Base-by-base conservation (phyloP, 1,284 basidiomycete genomes). In the Uromyces viciae-fabae region DNA sequence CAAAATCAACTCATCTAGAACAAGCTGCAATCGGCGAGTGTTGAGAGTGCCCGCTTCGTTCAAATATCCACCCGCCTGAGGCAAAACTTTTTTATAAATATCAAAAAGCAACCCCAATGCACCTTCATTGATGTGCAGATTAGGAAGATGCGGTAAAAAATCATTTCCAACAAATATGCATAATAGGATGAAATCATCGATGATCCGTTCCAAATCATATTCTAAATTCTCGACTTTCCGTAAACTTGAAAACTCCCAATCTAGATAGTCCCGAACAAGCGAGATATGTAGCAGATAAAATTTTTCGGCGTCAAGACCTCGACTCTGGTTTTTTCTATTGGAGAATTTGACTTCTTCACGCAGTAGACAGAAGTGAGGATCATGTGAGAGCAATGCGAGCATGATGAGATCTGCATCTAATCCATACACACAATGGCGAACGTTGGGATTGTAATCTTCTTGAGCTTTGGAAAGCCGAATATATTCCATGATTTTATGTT, bases 401-500 rank as follows among this genome's bases (percentile, higher is more conserved):
- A 99, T 99, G 87, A 99, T 94, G 82, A 99, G 88, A 88, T 99
- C 97, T 74, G 97, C 97, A 86, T 99, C 97, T 49, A 99, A 91
- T 62, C 97, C 97, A 87, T 99, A 99, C 80, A 99, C 88, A 87
- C 97, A 99, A 87, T 99, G 97, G 83, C 97, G 91, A 75, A 94
- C 89, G 85, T 96, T 95, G 28, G 94, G 93, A 86, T 95, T 91
- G 88, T 99, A 97, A 85, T 93, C 92, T 11, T 93, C 93, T 86
- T 99, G 97, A 36, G 97, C 95, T 84, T 96, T 94, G 81, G 91
- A 91, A 82, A 94, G 88, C 73, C 97, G 92, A 85, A 99, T 98
- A 87, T 96, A 99, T 86, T 99, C 97, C 93, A 99, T 98, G 84
- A 99, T 96, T 89, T 99, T 99, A 90, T 99, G 97, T 86, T 99